Conservation (phyloP, 106 monocot genomes). For the Apostasia ramifera region DNA sequence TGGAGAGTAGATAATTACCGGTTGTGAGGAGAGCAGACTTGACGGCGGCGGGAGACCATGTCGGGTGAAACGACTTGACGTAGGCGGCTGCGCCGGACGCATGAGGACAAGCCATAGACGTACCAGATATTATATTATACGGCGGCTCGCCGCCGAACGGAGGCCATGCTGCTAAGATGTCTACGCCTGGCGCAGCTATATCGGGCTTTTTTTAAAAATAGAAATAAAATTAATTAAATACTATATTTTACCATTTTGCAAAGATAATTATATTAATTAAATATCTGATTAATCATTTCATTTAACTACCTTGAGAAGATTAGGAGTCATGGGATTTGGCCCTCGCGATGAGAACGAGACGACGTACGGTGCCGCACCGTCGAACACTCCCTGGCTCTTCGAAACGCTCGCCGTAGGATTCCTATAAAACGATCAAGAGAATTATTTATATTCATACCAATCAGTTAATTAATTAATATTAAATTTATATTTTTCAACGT, state of each 20-base stretch:
- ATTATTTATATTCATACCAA: neutral
- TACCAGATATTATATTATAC: constrained; percentile 30
- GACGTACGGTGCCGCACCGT: constrained; percentile 12
- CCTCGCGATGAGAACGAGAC: constrained; percentile 29
- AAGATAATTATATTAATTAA: neutral
- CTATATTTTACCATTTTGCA: neutral
- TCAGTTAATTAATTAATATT: neutral
- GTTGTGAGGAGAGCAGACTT: constrained; percentile 39
- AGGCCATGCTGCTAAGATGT: constrained; percentile 17
- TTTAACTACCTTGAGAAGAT: constrained; percentile 25
- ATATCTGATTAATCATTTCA: neutral
- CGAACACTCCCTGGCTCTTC: constrained; percentile 15
- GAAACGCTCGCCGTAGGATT: constrained; percentile 21
- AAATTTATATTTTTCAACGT: neutral
- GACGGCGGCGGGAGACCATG: constrained; percentile 27
- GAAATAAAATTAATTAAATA: neutral
- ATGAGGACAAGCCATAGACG: constrained; percentile 41
- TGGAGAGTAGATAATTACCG: neutral
- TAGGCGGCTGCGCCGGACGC: constrained; percentile 17
- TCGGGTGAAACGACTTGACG: constrained; percentile 27
- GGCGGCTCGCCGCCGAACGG: neutral
- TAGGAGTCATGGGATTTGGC: constrained; percentile 18
- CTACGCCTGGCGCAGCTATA: constrained; percentile 12
- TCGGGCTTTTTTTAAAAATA: constrained; percentile 9
- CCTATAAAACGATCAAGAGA: constrained; percentile 4